phyloP scores from a whole-genome alignment of 1,139 yeast species.

The Diutina siamensis region DNA sequence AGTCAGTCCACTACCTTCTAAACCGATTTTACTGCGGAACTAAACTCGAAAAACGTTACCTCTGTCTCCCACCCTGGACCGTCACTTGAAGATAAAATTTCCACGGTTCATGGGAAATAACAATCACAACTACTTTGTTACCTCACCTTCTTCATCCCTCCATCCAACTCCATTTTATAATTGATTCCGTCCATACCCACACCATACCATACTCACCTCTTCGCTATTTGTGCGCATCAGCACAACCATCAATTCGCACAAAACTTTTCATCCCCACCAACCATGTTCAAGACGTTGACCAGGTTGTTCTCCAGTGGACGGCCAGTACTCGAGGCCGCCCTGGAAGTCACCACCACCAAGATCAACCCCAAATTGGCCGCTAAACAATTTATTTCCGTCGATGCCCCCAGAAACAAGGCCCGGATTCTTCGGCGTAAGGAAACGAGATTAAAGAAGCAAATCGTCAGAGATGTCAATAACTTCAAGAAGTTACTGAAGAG shows the following conservation, averaged over 20 bases:
- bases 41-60: too few species aligned
- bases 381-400: slow-evolving; percentile 12
- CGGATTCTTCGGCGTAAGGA: slow-evolving; percentile 30
- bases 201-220: too few species aligned
- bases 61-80: too few species aligned
- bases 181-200: too few species aligned
- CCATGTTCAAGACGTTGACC: slow-evolving; percentile 3
- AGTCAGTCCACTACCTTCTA: too few species aligned
- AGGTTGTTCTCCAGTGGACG: slow-evolving; percentile 2
- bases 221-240: neutral
- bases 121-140: too few species aligned
- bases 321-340: neutral
- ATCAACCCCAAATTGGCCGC: slow-evolving; percentile 6
- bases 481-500: slow-evolving; percentile 23
- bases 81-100: too few species aligned
- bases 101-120: too few species aligned
- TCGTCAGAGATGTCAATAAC: slow-evolving; percentile 34
- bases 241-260: neutral
- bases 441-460: slow-evolving; percentile 30
- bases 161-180: too few species aligned
- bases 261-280: neutral
- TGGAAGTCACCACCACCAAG: neutral
- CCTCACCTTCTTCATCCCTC: too few species aligned
- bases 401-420: slow-evolving; percentile 21
- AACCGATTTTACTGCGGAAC: too few species aligned